Evolutionary conservation across 179 eudicot genomes (phyloP), one percentile per base, ranked within the genome.

Genomic region (Spinacia oleracea): DNA sequence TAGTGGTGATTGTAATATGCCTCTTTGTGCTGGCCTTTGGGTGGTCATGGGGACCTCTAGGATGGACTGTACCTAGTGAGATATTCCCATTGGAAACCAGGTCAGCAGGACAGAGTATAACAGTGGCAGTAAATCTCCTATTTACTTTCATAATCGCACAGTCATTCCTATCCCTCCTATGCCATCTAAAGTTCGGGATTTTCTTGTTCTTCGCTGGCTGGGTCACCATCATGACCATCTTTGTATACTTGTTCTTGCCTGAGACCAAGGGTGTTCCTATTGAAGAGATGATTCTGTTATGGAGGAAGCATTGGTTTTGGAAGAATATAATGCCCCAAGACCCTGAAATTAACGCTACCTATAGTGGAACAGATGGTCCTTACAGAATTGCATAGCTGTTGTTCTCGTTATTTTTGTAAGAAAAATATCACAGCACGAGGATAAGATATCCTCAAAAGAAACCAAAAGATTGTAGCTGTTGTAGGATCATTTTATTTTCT

Each of bases 221-320:
- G 97, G 87, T 93, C 32, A 79, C 88, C 9, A 21, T 93, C 51
- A 93, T 93, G 98, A 93, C 98, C 2, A 50, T 88, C 70, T 93
- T 93, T 9, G 92, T 93, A 12, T 87, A 76, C 82, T 18, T 90
- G 50, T 88, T 93, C 88, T 76, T 93, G 77, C 98, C 98, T 1
- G 98, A 93, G 84, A 93, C 98, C 0, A 93, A 90, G 76, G 93
- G 93, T 2, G 92, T 93, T 38, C 97, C 98, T 1, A 93, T 93
- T 25, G 97, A 93, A 74, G 98, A 91, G 88, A 91, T 91, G 96
- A 89, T 89, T 35, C 80, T 90, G 58, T 11, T 93, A 77, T 93
- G 97, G 98, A 83, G 84, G 73, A 91, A 88, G 82, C 98, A 93
- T 67, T 93, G 98, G 98, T 93, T 93, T 76, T 93, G 98, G 98